These are phyloP conservation scores for Colletotrichum cereale DNA, from an alignment of 2,329 filamentous ascomycete genomes.

Conservation along the genomic window DNA sequence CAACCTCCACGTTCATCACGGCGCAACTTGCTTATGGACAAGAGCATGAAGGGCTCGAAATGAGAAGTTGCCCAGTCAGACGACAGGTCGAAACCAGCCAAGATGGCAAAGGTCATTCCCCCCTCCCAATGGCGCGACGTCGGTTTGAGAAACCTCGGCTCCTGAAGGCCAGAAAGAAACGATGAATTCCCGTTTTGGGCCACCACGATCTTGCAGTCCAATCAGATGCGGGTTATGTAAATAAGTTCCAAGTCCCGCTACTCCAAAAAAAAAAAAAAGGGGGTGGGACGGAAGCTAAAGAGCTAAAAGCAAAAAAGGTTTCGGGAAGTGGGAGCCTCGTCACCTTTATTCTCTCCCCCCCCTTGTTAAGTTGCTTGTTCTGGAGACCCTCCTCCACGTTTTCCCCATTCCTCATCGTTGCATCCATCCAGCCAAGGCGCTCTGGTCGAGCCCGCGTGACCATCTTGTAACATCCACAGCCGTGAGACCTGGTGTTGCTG, in stretches of 20 bases:
- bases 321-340: conserved; percentile 30
- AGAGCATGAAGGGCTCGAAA: background rate
- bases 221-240: conserved; percentile 12
- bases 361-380: no score
- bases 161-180: background rate
- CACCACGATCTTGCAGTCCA: background rate
- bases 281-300: background rate
- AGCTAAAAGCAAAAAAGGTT: conserved; percentile 32
- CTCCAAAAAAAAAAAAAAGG: background rate
- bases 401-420: background rate
- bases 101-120: background rate
- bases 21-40: background rate
- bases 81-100: background rate
- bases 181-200: background rate
- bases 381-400: background rate
- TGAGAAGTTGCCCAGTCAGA: background rate
- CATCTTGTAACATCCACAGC: conserved; percentile 22
- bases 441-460: conserved; percentile 22
- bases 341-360: background rate
- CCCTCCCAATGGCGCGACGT: background rate
- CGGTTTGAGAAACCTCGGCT: background rate
- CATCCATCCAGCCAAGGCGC: background rate
- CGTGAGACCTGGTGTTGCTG: conserved; percentile 20
- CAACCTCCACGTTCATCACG: background rate
- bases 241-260: background rate